Evolutionary conservation across 805 yeast species (phyloP).

Genomic region (Kuraishia borneana): DNA sequence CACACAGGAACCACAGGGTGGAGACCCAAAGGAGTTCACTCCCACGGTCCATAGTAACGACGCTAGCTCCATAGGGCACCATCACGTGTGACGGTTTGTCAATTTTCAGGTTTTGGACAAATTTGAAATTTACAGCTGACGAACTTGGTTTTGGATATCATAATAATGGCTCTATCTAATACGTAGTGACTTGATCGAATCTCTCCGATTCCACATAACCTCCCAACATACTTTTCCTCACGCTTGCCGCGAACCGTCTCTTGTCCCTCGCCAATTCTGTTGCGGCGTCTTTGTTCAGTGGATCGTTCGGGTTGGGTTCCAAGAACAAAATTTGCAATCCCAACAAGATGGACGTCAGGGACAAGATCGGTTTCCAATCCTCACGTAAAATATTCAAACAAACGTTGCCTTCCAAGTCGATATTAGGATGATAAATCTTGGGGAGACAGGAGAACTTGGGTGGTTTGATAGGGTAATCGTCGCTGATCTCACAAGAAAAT

Average conservation of each 20-base stretch:
- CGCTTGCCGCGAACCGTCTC: conserved; percentile 42
- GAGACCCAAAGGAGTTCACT: conserved; percentile 10
- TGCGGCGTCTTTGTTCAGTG: conserved; percentile 87
- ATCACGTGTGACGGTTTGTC: too few species aligned
- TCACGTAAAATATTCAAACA: conserved; percentile 86
- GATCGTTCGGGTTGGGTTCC: conserved; percentile 89
- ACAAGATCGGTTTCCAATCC: conserved; percentile 93
- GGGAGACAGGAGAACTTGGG: conserved; percentile 70
- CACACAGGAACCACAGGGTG: too few species aligned
- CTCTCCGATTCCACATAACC: conserved; percentile 40
- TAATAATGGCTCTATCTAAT: too few species aligned
- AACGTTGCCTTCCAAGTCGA: conserved; percentile 81
- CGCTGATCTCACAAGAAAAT: conserved; percentile 56
- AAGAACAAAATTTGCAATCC: conserved; percentile 79
- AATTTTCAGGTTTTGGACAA: too few species aligned
- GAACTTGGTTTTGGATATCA: too few species aligned
- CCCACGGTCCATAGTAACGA: conserved; percentile 4
- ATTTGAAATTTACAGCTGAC: too few species aligned
- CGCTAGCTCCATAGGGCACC: too few species aligned
- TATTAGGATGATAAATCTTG: conserved; percentile 87
- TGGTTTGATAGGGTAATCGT: conserved; percentile 83
- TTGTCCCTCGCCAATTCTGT: conserved; percentile 35
- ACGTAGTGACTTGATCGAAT: conserved; percentile 71
- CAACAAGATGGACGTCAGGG: conserved; percentile 67
- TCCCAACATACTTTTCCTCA: conserved; percentile 62